Conservation (phyloP, 2,329 filamentous ascomycete species). For the Blastomyces gilchristii region DNA sequence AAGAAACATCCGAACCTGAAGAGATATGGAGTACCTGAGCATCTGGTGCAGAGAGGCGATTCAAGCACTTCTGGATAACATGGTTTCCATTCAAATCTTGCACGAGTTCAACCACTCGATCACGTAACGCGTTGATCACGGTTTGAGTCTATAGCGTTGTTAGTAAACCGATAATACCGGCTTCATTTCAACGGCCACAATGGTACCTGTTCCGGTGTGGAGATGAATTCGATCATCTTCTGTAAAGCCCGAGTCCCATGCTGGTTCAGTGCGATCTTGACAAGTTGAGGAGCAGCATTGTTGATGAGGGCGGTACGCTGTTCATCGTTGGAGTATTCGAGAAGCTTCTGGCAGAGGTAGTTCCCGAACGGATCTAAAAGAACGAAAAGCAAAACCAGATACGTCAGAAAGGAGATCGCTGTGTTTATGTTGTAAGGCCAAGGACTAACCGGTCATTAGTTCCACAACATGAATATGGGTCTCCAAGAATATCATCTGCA, state of each 20-base stretch:
- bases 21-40: conserved; percentile 45
- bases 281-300: conserved; percentile 78
- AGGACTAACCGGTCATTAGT: conserved; percentile 67
- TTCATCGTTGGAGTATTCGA: conserved; percentile 90
- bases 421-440: background rate
- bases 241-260: conserved; percentile 93
- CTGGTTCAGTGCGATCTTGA: conserved; percentile 89
- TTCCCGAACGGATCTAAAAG: conserved; percentile 82
- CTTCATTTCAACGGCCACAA: background rate
- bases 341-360: conserved; percentile 95
- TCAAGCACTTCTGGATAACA: conserved; percentile 97
- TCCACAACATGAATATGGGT: conserved; percentile 90
- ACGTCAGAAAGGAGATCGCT: background rate
- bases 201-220: conserved; percentile 60
- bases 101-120: conserved; percentile 84
- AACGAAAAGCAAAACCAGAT: background rate
- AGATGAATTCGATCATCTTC: conserved; percentile 99
- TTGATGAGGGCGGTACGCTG: conserved; percentile 88
- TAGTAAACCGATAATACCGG: conserved; percentile 6
- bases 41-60: conserved; percentile 74
- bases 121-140: conserved; percentile 74
- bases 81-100: conserved; percentile 98
- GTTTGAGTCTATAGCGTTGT: conserved; percentile 50
- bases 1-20: background rate
- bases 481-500: conserved; percentile 90